These are phyloP conservation scores for Skeletonema marinoi DNA, from an alignment of 108 stramenopile species.

Conservation along the genomic window DNA sequence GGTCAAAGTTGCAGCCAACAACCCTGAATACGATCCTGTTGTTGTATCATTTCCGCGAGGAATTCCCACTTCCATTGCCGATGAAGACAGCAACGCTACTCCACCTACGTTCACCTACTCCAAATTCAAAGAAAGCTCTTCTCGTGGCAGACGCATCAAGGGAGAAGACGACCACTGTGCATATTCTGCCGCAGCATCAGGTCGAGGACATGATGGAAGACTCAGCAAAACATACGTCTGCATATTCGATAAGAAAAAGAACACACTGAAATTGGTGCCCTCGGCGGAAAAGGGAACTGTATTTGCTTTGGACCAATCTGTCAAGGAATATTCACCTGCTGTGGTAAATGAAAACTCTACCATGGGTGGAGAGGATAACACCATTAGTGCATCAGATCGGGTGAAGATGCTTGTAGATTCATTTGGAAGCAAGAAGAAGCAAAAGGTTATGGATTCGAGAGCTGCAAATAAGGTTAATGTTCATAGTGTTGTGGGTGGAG, in stretches of 20 bases:
- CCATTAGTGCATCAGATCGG: constrained; percentile 27
- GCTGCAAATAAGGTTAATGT: constrained; percentile 83
- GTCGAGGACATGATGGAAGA: constrained; percentile 65
- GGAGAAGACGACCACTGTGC: constrained; percentile 54
- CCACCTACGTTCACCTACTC: constrained; percentile 48
- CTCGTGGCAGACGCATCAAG: constrained; percentile 30
- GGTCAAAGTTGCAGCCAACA: constrained; percentile 27
- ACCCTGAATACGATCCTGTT: constrained; percentile 57
- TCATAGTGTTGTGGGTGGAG: constrained; percentile 77
- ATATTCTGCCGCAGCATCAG: constrained; percentile 43
- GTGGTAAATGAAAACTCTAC: constrained; percentile 13
- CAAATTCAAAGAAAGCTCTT: constrained; percentile 32
- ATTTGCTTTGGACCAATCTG: constrained; percentile 69
- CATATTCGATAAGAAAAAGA: constrained; percentile 59
- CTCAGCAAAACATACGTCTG: constrained; percentile 72
- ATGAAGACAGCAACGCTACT: constrained; percentile 1
- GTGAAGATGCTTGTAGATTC: constrained; percentile 67
- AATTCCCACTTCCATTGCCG: constrained; percentile 45
- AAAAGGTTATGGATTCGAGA: constrained; percentile 71
- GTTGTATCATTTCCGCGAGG: constrained; percentile 83
- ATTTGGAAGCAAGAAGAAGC: constrained; percentile 85
- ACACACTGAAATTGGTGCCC: constrained; percentile 52
- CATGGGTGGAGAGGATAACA: neutral
- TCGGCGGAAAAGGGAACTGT: constrained; percentile 69
- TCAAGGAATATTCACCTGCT: constrained; percentile 54